Conservation (phyloP, 805 yeast genomes). For the Sporopachydermia quercuum region DNA sequence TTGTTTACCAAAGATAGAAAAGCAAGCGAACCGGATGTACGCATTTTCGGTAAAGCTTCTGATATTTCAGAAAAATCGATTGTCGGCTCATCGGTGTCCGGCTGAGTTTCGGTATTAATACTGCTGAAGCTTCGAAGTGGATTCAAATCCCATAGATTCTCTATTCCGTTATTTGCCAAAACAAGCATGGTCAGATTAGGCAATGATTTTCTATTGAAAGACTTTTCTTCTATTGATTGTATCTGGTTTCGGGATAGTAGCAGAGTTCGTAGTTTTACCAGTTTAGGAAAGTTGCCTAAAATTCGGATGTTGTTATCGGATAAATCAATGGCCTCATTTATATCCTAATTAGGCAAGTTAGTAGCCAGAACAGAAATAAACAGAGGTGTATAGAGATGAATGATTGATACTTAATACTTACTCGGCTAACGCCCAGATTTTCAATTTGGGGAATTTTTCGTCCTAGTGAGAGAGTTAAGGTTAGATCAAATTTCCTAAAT, state of each 20-base stretch:
- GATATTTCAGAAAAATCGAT: no score
- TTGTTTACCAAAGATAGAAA: conserved; percentile 19
- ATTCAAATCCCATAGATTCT: conserved; percentile 28
- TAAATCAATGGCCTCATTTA: conserved; percentile 47
- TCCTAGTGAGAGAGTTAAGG: no score
- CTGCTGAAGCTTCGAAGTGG: conserved; percentile 21
- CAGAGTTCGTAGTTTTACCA: conserved; percentile 32
- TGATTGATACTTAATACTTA: no score
- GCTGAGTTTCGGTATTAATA: neutral
- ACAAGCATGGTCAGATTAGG: conserved; percentile 38
- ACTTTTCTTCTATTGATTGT: conserved; percentile 21
- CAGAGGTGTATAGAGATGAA: no score
- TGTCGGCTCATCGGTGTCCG: no score
- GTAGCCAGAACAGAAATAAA: no score
- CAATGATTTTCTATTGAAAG: conserved; percentile 16
- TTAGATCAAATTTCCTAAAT: no score
- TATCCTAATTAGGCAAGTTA: no score
- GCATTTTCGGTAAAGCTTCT: conserved; percentile 8
- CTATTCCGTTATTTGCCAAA: conserved; percentile 36
- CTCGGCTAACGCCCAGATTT: conserved; percentile 23
- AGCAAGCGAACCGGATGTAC: conserved; percentile 6
- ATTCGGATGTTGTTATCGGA: conserved; percentile 57
- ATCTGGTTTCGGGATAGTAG: conserved; percentile 54
- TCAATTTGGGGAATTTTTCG: conserved; percentile 28
- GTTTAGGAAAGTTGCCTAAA: conserved; percentile 33